Percentiles rank a stretch among this genome's conserved stretches.
phyloP scores from a whole-genome alignment of 768 basidiomycete species.

The Dioszegia crocea region DNA sequence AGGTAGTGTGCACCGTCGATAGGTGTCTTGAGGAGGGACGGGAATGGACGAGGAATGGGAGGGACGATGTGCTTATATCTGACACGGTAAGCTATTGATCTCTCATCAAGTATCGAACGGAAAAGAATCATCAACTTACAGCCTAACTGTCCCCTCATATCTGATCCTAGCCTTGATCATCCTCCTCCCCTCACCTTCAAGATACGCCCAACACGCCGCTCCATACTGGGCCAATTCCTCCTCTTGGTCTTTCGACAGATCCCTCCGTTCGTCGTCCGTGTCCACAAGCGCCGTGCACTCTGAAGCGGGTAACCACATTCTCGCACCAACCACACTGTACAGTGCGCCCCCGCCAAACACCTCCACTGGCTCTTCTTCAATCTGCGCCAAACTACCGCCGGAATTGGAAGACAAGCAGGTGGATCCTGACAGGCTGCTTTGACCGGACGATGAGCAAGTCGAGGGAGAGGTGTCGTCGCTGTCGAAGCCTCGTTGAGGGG shows the following conservation, averaged over 20 bases:
- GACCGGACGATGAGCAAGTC: neutral
- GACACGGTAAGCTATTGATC: neutral
- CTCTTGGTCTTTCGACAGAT: constrained; percentile 23
- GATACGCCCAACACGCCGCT: constrained; percentile 34
- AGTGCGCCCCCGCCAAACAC: constrained; percentile 38
- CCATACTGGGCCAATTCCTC: constrained; percentile 17
- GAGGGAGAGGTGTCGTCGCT: constrained; percentile 5
- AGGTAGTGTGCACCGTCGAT: constrained; percentile 29
- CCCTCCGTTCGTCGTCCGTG: constrained; percentile 11
- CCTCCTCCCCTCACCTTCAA: constrained; percentile 18
- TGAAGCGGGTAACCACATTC: constrained; percentile 30
- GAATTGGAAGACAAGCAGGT: neutral
- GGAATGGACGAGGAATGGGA: constrained; percentile 18
- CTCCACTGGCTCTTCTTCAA: constrained; percentile 9
- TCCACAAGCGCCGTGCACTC: constrained; percentile 26
- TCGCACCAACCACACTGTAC: constrained; percentile 38
- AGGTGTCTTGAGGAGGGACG: constrained; percentile 18
- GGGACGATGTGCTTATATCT: constrained; percentile 31
- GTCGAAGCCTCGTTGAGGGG: constrained; percentile 13
- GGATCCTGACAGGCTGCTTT: neutral
- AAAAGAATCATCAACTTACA: constrained; percentile 21
- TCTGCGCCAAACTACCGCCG: neutral
- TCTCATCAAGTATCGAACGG: neutral
- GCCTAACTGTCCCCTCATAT: constrained; percentile 34
- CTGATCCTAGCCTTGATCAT: constrained; percentile 35